Evolutionary conservation across 2,329 filamentous ascomycete species (phyloP).

Genomic region (Pestalotiopsis sp.): DNA sequence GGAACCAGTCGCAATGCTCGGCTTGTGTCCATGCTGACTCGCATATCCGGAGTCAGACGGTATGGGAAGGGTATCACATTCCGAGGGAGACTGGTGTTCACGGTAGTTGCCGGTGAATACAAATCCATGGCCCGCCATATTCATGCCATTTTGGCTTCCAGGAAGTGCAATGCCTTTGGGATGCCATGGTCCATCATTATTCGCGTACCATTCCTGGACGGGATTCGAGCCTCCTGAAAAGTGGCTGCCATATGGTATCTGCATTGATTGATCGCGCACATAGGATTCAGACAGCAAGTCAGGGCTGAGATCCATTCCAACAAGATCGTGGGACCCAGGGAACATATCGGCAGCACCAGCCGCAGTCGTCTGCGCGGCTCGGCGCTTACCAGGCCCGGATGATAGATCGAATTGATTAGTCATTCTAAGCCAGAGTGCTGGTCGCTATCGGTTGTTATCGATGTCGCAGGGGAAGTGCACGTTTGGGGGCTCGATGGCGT

Average conservation of each 20-base stretch:
- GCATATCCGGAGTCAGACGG: slow-evolving; percentile 52
- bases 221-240: slow-evolving; percentile 15
- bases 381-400: not conserved
- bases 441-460: not conserved
- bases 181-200: slow-evolving; percentile 47
- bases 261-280: not conserved
- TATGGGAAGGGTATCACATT: slow-evolving; percentile 39
- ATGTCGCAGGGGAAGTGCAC: not conserved
- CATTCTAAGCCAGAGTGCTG: not conserved
- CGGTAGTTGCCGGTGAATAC: slow-evolving; percentile 36
- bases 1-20: slow-evolving; percentile 47
- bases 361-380: not conserved
- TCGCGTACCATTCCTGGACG: slow-evolving; percentile 39
- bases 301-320: slow-evolving; percentile 1
- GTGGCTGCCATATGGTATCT: slow-evolving; percentile 1
- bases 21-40: slow-evolving; percentile 38
- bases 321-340: not conserved
- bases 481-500: not conserved
- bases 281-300: not conserved
- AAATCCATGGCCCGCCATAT: slow-evolving; percentile 24
- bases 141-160: slow-evolving; percentile 27
- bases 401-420: not conserved
- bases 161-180: slow-evolving; percentile 36
- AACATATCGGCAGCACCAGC: slow-evolving; percentile 1
- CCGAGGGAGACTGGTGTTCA: slow-evolving; percentile 37